Evolutionary conservation across 345 rosid genomes (phyloP), one percentile per base, ranked within the genome.

Genomic region (Mallotus nudiflorus): DNA sequence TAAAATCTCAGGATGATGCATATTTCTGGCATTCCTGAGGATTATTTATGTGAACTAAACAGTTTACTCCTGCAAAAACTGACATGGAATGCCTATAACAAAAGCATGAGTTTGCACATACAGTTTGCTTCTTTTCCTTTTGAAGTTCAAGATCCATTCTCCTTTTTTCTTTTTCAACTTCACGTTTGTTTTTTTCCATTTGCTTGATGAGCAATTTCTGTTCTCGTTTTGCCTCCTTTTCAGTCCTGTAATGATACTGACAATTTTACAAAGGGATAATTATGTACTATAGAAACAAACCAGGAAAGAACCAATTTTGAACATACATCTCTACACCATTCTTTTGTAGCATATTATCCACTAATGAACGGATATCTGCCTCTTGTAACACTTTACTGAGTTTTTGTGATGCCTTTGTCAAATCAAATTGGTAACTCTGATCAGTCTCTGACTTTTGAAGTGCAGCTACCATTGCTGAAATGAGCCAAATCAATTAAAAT

Each of bases 121-220:
- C 97, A 58, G 49, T 79, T 82, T 80, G 91, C 73, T 76, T 42
- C 74, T 73, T 90, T 76, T 90, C 91, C 80, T 86, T 92, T 37
- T 71, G 78, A 37, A 77, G 64, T 73, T 92, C 86, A 52, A 91
- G 85, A 13, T 90, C 91, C 73, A 83, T 77, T 80, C 80, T 88
- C 82, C 80, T 95, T 79, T 85, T 89, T 83, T 92, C 94, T 76
- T 85, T 92, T 78, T 89, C 97, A 73, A 74, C 82, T 80, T 88
- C 86, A 49, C 77, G 82, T 80, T 78, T 89, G 70, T 65, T 85
- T 80, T 75, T 92, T 88, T 90, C 93, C 72, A 95, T 24, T 65
- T 95, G 86, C 76, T 80, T 95, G 52, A 87, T 77, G 63, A 84
- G 69, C 76, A 78, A 71, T 65, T 86, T 92, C 78, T 84, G 88